Evolutionary conservation across 495 filamentous ascomycete species (phyloP), one percentile per base, ranked within the genome.

Genomic region (Aspergillus ellipticus): DNA sequence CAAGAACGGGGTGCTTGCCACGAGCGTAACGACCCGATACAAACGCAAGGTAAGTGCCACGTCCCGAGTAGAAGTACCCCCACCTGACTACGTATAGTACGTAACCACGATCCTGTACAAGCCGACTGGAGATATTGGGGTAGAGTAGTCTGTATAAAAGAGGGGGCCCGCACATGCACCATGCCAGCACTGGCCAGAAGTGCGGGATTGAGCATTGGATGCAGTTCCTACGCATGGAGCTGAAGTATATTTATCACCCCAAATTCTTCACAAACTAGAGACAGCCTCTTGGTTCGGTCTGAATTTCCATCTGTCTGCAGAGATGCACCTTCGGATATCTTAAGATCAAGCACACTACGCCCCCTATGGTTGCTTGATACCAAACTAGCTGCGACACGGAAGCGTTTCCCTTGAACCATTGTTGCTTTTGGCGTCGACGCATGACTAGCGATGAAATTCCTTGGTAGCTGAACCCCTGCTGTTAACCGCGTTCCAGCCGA

Each of bases 21-120:
- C 96, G 3, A 96, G 91, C 66, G 94, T 90, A 16, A 98, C 94
- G 15, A 98, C 95, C 17, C 82, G 94, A 73, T 97, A 97, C 71
- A 93, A 90, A 77, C 86, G 86, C 68, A 98, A 98, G 86, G 94
- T 96, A 75, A 60, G 74, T 66, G 28, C 24, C 1, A 28, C 8
- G 6, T 22, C 20, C 39, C 3, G 26, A 17, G 35, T 49, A 19
- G 46, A 10, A 26, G 21, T 53, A 19, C 5, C 15, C 37, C 35
- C 53, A 42, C 55, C 51, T 16, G 47, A 53, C 19, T 51, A 31
- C 41, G 22, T 51, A 20, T 65, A 97, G 93, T 97, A 97, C 72
- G 89, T 97, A 16, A 98, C 93, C 9, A 97, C 92, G 0, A 93
- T 98, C 60, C 85, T 98, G 79, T 96, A 97, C 73, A 97, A 96